Conservation (phyloP, 768 basidiomycete species). For the Mrakia hoshinonis region DNA sequence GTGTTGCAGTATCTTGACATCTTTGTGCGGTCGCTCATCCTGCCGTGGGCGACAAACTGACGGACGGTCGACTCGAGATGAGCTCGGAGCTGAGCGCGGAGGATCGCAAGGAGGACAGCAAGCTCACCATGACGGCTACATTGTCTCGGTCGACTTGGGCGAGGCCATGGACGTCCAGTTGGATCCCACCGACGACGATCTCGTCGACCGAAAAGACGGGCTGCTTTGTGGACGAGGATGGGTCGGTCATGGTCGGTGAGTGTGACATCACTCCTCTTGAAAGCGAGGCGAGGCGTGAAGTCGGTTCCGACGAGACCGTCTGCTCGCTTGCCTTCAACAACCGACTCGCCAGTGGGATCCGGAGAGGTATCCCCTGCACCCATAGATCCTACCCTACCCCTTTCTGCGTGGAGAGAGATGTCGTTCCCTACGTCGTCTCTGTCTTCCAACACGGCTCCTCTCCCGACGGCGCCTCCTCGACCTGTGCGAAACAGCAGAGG, state of each 20-base stretch:
- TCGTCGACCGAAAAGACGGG: not conserved
- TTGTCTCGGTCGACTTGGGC: not conserved
- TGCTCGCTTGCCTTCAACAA: too few relatives aligned
- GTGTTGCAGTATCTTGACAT: not conserved
- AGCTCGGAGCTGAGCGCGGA: not conserved
- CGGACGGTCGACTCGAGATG: not conserved
- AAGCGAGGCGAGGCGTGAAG: too few relatives aligned
- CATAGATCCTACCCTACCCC: too few relatives aligned
- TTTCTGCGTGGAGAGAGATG: too few relatives aligned
- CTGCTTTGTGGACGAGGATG: not conserved
- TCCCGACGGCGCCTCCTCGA: not conserved
- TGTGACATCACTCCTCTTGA: too few relatives aligned
- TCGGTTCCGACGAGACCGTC: too few relatives aligned
- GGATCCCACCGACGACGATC: not conserved
- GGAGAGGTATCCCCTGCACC: too few relatives aligned
- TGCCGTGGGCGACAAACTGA: not conserved
- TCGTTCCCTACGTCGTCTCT: too few relatives aligned
- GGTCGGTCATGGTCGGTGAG: not conserved
- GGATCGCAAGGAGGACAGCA: not conserved
- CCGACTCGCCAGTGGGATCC: too few relatives aligned
- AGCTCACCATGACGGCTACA: not conserved
- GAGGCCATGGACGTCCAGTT: not conserved
- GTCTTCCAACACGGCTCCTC: not conserved
- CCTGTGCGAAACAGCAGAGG: slow-evolving; percentile 11
- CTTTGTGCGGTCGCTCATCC: not conserved